Conservation (phyloP, 495 filamentous ascomycete genomes). For the Lindgomyces ingoldianus region DNA sequence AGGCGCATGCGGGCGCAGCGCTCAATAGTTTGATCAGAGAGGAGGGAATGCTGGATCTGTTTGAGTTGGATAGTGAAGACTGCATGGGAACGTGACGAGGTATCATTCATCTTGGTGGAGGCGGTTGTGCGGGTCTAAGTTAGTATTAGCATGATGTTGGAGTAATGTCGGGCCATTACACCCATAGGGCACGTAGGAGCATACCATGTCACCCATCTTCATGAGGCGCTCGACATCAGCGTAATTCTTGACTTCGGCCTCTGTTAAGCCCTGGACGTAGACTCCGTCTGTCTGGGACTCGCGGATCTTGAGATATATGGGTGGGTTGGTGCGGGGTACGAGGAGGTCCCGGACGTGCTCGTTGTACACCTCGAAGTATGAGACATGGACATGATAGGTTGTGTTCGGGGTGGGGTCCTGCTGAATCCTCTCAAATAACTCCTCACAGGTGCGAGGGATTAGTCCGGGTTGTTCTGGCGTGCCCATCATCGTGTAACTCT, state of each 20-base stretch:
- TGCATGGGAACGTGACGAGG: constrained; percentile 87
- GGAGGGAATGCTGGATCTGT: constrained; percentile 92
- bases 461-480: constrained; percentile 82
- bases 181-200: no score
- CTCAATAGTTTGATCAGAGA: constrained; percentile 94
- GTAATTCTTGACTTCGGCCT: constrained; percentile 79
- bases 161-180: background rate
- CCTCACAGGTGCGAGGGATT: constrained; percentile 95
- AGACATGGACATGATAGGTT: constrained; percentile 93
- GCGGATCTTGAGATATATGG: constrained; percentile 94
- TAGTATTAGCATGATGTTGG: constrained; percentile 4
- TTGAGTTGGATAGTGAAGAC: constrained; percentile 98
- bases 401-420: constrained; percentile 79
- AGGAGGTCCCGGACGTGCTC: constrained; percentile 97
- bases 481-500: constrained; percentile 99
- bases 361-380: constrained; percentile 99
- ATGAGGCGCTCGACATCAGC: constrained; percentile 85
- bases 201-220: constrained; percentile 72
- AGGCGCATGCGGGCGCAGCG: constrained; percentile 89
- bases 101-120: constrained; percentile 99
- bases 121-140: constrained; percentile 76
- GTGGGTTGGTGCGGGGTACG: constrained; percentile 70
- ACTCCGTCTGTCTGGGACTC: constrained; percentile 94
- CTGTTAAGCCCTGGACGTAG: constrained; percentile 96
- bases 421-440: constrained; percentile 93